phyloP scores from a whole-genome alignment of 352 stramenopile species.

The Elongisporangium prolatum region DNA sequence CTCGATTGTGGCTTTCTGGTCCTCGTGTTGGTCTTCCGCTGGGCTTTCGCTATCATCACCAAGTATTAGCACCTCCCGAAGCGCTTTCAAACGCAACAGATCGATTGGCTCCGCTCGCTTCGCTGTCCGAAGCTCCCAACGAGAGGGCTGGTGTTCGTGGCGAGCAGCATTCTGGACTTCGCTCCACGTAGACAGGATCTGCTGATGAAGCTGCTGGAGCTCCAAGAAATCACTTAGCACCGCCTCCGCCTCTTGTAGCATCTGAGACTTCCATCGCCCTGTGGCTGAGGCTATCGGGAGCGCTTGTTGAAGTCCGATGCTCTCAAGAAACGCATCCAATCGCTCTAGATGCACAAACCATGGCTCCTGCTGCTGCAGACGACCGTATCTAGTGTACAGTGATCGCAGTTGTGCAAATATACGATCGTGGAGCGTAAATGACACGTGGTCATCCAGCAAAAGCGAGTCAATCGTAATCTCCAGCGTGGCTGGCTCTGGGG shows the following conservation, averaged over 20 bases:
- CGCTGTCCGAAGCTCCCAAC: background rate
- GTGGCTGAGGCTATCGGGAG: background rate
- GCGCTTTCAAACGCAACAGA: constrained; percentile 29
- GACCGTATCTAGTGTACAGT: constrained; percentile 48
- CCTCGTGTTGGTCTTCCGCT: constrained; percentile 2
- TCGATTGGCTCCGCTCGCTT: constrained; percentile 26
- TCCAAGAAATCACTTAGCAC: constrained; percentile 33
- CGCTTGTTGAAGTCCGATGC: constrained; percentile 5
- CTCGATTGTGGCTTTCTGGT: background rate
- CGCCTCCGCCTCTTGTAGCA: constrained; percentile 26
- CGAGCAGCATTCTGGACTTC: constrained; percentile 37
- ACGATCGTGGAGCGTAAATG: constrained; percentile 61
- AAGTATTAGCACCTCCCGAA: constrained; percentile 30
- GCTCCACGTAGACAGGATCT: constrained; percentile 40
- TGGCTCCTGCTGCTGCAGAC: constrained; percentile 41
- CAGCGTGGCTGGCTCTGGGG: constrained; percentile 14
- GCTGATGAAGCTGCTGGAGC: constrained; percentile 51
- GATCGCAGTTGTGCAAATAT: constrained; percentile 55
- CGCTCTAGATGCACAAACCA: constrained; percentile 44
- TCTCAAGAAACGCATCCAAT: constrained; percentile 36
- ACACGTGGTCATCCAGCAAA: constrained; percentile 71
- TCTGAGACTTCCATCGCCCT: constrained; percentile 10
- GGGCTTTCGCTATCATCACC: constrained; percentile 7
- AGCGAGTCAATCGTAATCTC: constrained; percentile 53
- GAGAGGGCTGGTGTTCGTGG: background rate